phyloP scores from a whole-genome alignment of 495 filamentous ascomycete species.

The Staphylotrichum tortipilum region DNA sequence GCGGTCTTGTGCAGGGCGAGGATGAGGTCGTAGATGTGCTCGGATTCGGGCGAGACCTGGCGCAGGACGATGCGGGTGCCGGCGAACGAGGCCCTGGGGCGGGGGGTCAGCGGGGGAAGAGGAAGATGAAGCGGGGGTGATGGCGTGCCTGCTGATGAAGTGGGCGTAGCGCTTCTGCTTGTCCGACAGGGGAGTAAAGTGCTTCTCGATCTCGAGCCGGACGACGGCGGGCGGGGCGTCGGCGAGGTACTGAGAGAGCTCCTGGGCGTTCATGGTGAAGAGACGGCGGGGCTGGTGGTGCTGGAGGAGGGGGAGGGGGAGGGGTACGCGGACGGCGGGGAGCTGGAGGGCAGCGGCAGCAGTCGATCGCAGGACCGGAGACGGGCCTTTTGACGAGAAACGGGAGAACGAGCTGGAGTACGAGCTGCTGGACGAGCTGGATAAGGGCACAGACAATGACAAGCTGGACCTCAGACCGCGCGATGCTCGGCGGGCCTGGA shows the following conservation, averaged over 20 bases:
- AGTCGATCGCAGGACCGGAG: no score
- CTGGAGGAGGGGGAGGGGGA: background rate
- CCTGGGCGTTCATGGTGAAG: slow-evolving; percentile 40
- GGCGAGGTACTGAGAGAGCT: slow-evolving; percentile 67
- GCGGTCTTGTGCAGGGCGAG: slow-evolving; percentile 64
- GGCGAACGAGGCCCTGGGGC: slow-evolving; percentile 64
- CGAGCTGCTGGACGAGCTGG: no score
- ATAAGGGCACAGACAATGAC: no score
- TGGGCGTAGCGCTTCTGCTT: slow-evolving; percentile 85
- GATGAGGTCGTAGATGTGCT: slow-evolving; percentile 87
- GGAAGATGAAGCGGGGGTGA: background rate
- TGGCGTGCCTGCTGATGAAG: slow-evolving; percentile 68
- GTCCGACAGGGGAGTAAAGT: slow-evolving; percentile 75
- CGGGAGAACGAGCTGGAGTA: no score
- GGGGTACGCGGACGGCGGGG: no score
- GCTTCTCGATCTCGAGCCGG: slow-evolving; percentile 73
- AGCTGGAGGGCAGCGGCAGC: no score
- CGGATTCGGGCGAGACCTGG: slow-evolving; percentile 84
- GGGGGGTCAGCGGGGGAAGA: background rate
- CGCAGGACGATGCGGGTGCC: slow-evolving; percentile 79
- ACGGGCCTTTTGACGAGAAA: no score
- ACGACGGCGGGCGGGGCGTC: slow-evolving; percentile 86
- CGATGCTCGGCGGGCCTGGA: slow-evolving; percentile 12
- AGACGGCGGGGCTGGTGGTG: slow-evolving; percentile 8
- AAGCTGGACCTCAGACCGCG: slow-evolving; percentile 4